Evolutionary conservation across 2,329 filamentous ascomycete species (phyloP).

Genomic region (Fusarium sp.): DNA sequence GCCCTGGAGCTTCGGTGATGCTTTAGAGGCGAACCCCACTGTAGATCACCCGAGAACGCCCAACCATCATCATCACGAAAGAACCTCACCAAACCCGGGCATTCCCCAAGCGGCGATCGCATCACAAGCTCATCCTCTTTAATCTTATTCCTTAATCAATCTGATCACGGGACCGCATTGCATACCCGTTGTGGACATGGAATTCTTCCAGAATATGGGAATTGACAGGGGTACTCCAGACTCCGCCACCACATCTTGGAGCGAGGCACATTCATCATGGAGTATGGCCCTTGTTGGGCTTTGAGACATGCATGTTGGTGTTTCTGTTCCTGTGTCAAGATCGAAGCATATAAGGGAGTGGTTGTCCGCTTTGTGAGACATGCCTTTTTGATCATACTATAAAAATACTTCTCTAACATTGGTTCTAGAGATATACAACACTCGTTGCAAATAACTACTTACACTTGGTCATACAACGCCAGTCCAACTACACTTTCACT

Average conservation of each 20-base stretch:
- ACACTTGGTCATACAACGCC: background rate
- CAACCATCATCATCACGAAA: background rate
- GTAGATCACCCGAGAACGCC: background rate
- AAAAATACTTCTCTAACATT: background rate
- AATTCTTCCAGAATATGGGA: constrained; percentile 23
- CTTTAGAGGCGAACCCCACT: constrained; percentile 2
- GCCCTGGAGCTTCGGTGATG: background rate
- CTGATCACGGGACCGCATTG: constrained; percentile 12
- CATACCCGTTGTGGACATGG: constrained; percentile 3
- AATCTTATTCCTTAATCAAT: background rate
- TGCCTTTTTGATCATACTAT: background rate
- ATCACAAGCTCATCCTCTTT: background rate
- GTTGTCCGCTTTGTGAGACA: background rate
- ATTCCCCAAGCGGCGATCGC: constrained; percentile 4
- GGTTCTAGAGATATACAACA: constrained; percentile 8
- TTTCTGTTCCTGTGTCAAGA: background rate
- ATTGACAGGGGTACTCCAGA: background rate
- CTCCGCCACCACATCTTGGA: constrained; percentile 14
- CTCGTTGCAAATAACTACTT: constrained; percentile 4
- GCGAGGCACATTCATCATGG: constrained; percentile 6
- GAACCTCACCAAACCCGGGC: background rate
- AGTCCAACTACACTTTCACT: background rate
- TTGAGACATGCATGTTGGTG: background rate
- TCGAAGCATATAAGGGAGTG: constrained; percentile 18
- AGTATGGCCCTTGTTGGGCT: background rate